Evolutionary conservation across 495 filamentous ascomycete genomes (phyloP), one percentile per base, ranked within the genome.

Genomic region (Talaromyces ruber): DNA sequence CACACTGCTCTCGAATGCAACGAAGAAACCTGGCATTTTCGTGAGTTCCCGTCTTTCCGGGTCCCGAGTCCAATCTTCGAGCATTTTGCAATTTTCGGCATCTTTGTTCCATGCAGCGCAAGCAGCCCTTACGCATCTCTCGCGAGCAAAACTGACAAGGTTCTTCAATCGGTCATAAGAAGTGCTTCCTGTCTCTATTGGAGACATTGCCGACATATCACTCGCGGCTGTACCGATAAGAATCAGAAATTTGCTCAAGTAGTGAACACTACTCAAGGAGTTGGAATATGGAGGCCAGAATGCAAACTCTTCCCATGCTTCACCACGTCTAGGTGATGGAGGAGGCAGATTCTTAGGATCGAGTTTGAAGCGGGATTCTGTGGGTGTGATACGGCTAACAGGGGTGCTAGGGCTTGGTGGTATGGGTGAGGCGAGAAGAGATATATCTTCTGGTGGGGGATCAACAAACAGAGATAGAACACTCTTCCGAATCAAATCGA

Each of bases 261-360:
- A 97, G 70, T 95, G 83, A 6, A 92, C 87, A 8, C 88, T 93
- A 64, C 92, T 91, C 16, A 98, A 73, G 0, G 92, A 92, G 68
- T 97, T 98, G 5, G 92, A 88, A 66, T 88, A 87, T 0, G 94
- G 94, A 2, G 95, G 92, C 90, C 95, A 97, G 74, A 98, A 98
- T 1, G 94, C 93, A 75, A 88, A 97, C 52, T 89, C 93, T 72
- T 98, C 95, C 90, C 92, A 92, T 5, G 87, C 65, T 67, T 96
- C 91, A 32, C 91, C 92, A 34, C 80, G 79, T 64, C 78, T 87
- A 1, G 90, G 89, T 1, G 86, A 89, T 1, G 86, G 84, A n/a
- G 91, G 87, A 6, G 91, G 91, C 2, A 87, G 74, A 60, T 91
- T 91, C 63, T 84, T 88, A 0, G 84, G 77, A 69, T 93, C 89